phyloP scores from a whole-genome alignment of 140 eudicot species.

The Eryngium alpinum region DNA sequence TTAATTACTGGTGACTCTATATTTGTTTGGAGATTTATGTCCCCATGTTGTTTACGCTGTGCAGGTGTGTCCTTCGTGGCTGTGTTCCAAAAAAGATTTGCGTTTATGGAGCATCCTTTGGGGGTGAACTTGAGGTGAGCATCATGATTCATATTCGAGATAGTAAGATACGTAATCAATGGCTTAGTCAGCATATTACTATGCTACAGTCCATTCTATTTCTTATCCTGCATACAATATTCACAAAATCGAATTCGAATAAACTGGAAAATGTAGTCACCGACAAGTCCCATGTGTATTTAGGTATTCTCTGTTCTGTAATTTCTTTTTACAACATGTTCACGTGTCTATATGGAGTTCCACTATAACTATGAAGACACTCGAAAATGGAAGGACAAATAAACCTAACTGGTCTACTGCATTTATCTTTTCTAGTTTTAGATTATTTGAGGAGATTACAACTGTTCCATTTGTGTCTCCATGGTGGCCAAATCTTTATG shows the following conservation, averaged over 20 bases:
- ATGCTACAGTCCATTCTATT: neutral
- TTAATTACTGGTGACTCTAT: no score
- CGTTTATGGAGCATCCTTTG: slow-evolving; percentile 86
- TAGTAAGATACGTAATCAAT: neutral
- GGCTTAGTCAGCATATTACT: neutral
- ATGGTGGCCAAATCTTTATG: no score
- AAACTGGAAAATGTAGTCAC: neutral
- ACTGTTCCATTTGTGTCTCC: no score
- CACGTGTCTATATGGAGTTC: neutral
- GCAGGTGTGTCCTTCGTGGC: slow-evolving; percentile 97
- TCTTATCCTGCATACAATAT: neutral
- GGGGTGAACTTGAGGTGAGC: slow-evolving; percentile 90
- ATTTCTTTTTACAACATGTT: neutral
- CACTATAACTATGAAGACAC: no score
- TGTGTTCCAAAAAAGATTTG: slow-evolving; percentile 97
- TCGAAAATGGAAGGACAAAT: no score
- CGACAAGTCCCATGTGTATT: neutral
- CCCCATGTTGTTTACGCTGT: slow-evolving; percentile 16
- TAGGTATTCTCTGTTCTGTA: neutral
- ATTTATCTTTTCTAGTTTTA: no score
- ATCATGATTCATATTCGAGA: slow-evolving; percentile 17
- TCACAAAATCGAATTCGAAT: neutral
- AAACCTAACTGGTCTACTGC: no score
- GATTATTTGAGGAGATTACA: no score
- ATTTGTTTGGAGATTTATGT: no score